Percentiles rank a stretch among this genome's conserved stretches.
phyloP scores from a whole-genome alignment of 2,329 filamentous ascomycete species.

The Paracoccidioides brasiliensis region DNA sequence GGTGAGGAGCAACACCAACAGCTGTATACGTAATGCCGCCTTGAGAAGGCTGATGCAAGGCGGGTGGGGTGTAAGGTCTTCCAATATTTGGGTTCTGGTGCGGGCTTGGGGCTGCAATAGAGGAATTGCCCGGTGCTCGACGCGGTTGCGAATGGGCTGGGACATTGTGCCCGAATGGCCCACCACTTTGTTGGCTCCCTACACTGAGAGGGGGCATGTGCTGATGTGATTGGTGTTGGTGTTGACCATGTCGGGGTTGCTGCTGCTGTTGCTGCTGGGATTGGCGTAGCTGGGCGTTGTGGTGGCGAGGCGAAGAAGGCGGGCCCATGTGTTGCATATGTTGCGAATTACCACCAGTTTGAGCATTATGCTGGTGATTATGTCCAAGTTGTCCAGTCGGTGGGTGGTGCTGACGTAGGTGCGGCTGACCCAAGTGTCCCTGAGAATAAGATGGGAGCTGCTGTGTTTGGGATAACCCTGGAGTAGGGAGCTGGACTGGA shows the following conservation, averaged over 20 bases:
- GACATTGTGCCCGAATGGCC: constrained; percentile 22
- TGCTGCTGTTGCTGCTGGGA: constrained; percentile 12
- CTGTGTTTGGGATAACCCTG: background rate
- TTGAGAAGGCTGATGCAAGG: constrained; percentile 18
- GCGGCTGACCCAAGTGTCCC: constrained; percentile 12
- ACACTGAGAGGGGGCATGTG: constrained; percentile 23
- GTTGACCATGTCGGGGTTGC: constrained; percentile 21
- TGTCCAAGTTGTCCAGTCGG: background rate
- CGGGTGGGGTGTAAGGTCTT: constrained; percentile 29
- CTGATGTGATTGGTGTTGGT: constrained; percentile 15
- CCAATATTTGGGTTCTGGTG: constrained; percentile 13
- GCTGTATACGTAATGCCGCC: constrained; percentile 1
- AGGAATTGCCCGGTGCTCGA: constrained; percentile 13
- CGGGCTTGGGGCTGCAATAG: background rate
- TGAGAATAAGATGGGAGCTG: constrained; percentile 7
- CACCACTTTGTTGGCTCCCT: constrained; percentile 12
- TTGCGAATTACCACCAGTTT: background rate
- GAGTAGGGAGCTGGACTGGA: constrained; percentile 10
- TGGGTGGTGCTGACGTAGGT: background rate
- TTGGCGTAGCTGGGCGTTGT: constrained; percentile 20
- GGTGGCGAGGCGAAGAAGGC: constrained; percentile 19
- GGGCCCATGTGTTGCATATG: constrained; percentile 2
- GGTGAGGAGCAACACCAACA: background rate
- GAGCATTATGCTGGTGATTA: background rate
- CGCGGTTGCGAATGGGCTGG: constrained; percentile 14